Base-by-base conservation (phyloP, 495 filamentous ascomycete genomes). In the Podospora pseudoanserina region DNA sequence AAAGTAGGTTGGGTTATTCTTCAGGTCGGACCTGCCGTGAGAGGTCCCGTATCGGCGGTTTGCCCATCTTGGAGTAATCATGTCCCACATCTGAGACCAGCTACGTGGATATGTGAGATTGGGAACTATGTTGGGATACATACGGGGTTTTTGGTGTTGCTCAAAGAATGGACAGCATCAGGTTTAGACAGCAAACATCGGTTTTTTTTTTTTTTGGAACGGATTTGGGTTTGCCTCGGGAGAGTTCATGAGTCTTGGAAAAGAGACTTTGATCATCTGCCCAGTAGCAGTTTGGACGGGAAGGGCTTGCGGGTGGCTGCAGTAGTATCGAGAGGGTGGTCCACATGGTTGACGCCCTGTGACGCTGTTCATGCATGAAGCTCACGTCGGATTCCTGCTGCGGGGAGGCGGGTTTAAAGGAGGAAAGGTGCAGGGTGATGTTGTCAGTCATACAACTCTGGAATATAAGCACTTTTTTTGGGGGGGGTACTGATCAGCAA, bases 1-100 rank as follows among this genome's bases (percentile, higher is more conserved):
- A 53, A 66, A 28, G 6, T 54, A 60, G 11, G 56, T n/a, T 55
- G 7, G 4, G 56, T 30, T 55, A 2, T 66, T 1, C 2, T 61
- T 18, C 58, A 26, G 4, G 15, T 44, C 39, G 4, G 19, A 26
- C 7, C 15, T 54, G 28, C 28, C 9, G 16, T 15, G n/a, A 2
- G 23, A 20, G 13, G 20, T 54, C 16, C 62, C 68, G 68, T 65
- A 56, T 66, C 64, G 49, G 60, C 54, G 20, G 64, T 65, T 59
- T 13, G 58, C 59, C 67, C 59, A 20, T 55, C 62, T 26, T 54
- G 44, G 23, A 19, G 63, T 28, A 54, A 66, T 54, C 23, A 18
- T 32, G 5, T 63, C 60, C 59, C n/a, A 28, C 64, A 55, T 11
- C 26, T 26, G 49, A 62, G 67, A 28, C 2, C 32, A 5, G 28